These are phyloP conservation scores for Vachellia pachyceras DNA, from an alignment of 306 rosid species.

Conservation along the genomic window DNA sequence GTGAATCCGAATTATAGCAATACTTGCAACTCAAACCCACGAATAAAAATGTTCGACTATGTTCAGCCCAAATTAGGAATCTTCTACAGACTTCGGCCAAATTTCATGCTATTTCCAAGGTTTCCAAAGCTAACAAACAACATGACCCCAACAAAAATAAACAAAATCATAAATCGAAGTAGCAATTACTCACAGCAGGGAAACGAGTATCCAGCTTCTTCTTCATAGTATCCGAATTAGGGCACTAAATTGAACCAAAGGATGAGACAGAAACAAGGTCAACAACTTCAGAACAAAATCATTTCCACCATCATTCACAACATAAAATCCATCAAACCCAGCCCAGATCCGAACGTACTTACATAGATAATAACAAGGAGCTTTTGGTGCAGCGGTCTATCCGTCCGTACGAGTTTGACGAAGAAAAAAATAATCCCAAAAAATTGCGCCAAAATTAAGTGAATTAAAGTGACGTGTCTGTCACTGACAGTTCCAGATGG, in stretches of 20 bases:
- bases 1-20: neutral
- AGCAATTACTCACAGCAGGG: constrained; percentile 77
- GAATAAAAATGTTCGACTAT: neutral
- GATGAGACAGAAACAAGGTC: constrained; percentile 36
- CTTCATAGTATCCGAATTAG: constrained; percentile 75
- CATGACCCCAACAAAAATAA: constrained; percentile 17
- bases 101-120: neutral
- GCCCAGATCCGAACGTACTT: constrained; percentile 68
- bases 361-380: constrained; percentile 25
- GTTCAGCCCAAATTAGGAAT: neutral
- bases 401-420: constrained; percentile 49
- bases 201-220: constrained; percentile 99
- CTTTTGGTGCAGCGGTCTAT: constrained; percentile 50
- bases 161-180: constrained; percentile 1
- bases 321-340: constrained; percentile 50
- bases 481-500: constrained; percentile 21
- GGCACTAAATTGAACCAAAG: constrained; percentile 30
- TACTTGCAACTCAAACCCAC: neutral
- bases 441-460: neutral
- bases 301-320: constrained; percentile 34
- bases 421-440: neutral
- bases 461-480: neutral
- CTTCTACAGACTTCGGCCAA: neutral
- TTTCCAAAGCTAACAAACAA: constrained; percentile 32
- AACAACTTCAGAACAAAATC: constrained; percentile 43